These are phyloP conservation scores for Henckelia pumila DNA, from an alignment of 257 asterid genomes.

Conservation along the genomic window DNA sequence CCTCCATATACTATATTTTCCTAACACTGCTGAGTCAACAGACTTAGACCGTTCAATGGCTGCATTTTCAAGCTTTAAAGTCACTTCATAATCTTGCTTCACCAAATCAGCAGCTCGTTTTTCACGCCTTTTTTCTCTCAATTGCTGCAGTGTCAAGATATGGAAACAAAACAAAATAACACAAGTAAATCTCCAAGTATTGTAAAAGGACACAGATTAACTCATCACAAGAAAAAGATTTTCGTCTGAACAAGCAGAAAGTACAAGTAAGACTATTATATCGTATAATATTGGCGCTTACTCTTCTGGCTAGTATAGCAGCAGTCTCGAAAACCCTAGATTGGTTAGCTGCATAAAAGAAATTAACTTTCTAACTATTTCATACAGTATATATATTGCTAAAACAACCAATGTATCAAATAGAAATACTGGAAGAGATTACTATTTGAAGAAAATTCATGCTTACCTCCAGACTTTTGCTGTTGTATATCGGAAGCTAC, in stretches of 20 bases:
- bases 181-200: not conserved
- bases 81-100: conserved; percentile 81
- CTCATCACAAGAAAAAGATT: not conserved
- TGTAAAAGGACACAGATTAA: conserved; percentile 13
- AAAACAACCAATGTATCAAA: conserved; percentile 16
- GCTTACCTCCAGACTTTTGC: conserved; percentile 44
- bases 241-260: not conserved
- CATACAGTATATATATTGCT: conserved; percentile 1
- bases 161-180: conserved; percentile 6
- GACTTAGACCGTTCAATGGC: conserved; percentile 92
- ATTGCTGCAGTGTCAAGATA: conserved; percentile 57
- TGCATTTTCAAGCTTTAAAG: conserved; percentile 85
- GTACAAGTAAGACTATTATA: conserved; percentile 1
- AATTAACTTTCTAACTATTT: conserved; percentile 22
- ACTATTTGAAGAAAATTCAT: conserved; percentile 46
- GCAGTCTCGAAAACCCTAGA: conserved; percentile 54
- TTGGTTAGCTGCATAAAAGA: conserved; percentile 49
- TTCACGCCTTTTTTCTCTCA: conserved; percentile 78
- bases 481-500: conserved; percentile 37
- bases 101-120: conserved; percentile 80
- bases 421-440: conserved; percentile 21
- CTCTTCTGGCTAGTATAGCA: conserved; percentile 67
- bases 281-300: conserved; percentile 33
- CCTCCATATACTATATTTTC: conserved; percentile 97
- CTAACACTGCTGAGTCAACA: conserved; percentile 92